Base-by-base conservation (phyloP, 768 basidiomycete genomes). In the Saitozyma sp. region DNA sequence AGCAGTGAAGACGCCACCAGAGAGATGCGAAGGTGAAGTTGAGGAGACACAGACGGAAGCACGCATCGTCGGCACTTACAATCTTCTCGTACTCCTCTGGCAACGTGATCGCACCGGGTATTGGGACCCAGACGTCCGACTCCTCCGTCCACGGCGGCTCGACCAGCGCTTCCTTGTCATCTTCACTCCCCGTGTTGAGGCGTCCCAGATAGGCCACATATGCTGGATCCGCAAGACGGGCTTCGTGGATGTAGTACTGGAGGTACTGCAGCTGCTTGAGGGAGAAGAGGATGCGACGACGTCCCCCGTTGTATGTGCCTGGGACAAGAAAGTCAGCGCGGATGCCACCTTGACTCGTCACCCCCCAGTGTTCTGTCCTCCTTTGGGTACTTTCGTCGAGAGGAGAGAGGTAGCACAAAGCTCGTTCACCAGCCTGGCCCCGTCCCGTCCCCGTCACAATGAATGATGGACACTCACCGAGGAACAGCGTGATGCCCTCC, bases 241-340 rank as follows among this genome's bases (percentile, higher is more conserved):
- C 66, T 11, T 69, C 63, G 43, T 69, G 67, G 41, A 77, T 77
- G 41, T 74, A 79, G 50, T 73, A 76, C 20, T 70, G 71, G 0
- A 79, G 53, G 53, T 74, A 79, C 54, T 77, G 64, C 10, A 79
- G n/a, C 59, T 79, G 78, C 29, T 58, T 59, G 38, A 74, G 67
- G 8, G 65, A 68, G 52, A 75, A 73, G n/a, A 70, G 57, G 0
- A 75, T 61, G 2, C 64, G 13, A 16, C 54, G 50, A 29, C 54
- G 20, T 6, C 59, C 59, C 8, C 53, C 59, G 17, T n/a, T 9
- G 11, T 5, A 7, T 8, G 38, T 7, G 42, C 53, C 45, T 42
- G n/a, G 19, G 37, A 3, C 2, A 6, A 46, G 11, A 11, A 2
- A 6, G 13, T 46, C 2, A 11, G 45, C 11, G 45, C 45, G 13